Percentiles rank a stretch among this genome's conserved stretches.
These are phyloP conservation scores for Anisogramma anomala DNA, from an alignment of 2,329 filamentous ascomycete species.

Conservation along the genomic window DNA sequence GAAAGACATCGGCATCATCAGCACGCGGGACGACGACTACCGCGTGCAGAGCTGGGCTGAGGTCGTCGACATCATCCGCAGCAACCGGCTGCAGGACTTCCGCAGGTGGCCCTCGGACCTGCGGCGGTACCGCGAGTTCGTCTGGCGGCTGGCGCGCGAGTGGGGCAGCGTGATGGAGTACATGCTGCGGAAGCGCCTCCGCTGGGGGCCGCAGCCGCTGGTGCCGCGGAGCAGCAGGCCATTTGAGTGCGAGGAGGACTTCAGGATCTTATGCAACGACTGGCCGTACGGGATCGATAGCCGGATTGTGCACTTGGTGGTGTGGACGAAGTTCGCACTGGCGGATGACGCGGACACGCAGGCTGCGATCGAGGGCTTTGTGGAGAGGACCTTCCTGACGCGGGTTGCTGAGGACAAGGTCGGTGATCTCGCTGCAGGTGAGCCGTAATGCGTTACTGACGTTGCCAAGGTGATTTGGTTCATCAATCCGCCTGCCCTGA, in stretches of 20 bases:
- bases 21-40: conserved; percentile 58
- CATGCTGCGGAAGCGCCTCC: conserved; percentile 56
- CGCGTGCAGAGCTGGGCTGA: conserved; percentile 54
- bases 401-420: conserved; percentile 41
- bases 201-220: conserved; percentile 47
- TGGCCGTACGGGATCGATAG: conserved; percentile 84
- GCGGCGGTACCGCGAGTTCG: conserved; percentile 64
- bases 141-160: conserved; percentile 46
- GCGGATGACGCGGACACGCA: conserved; percentile 54
- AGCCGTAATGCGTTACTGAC: conserved; percentile 10
- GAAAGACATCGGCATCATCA: conserved; percentile 61
- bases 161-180: conserved; percentile 73
- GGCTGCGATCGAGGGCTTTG: conserved; percentile 57
- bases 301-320: conserved; percentile 70
- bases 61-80: conserved; percentile 48
- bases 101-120: conserved; percentile 67
- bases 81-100: conserved; percentile 65
- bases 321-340: conserved; percentile 85
- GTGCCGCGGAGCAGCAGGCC: conserved; percentile 23
- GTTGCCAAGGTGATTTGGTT: conserved; percentile 52
- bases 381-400: conserved; percentile 52
- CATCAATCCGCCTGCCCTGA: conserved; percentile 77
- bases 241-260: conserved; percentile 41
- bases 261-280: conserved; percentile 75
- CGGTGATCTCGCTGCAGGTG: conserved; percentile 21